phyloP scores from a whole-genome alignment of 306 rosid species.

The Lagenaria siceraria region DNA sequence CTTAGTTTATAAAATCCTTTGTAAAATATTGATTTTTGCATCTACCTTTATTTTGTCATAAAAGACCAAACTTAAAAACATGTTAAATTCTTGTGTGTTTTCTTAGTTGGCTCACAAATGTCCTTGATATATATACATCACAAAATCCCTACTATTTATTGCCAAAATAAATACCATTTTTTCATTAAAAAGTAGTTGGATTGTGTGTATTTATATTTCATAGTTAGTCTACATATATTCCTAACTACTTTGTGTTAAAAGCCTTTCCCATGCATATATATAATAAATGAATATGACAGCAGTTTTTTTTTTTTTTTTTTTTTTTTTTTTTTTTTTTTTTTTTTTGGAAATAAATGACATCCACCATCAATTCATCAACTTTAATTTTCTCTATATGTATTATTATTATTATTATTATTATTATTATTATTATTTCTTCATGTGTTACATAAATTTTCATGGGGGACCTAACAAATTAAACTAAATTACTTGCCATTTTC shows the following conservation, averaged over 20 bases:
- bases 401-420: too few relatives aligned
- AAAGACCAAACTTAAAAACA: background rate
- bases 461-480: background rate
- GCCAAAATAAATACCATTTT: background rate
- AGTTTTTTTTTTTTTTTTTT: too few relatives aligned
- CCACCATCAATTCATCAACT: background rate
- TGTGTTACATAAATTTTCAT: background rate
- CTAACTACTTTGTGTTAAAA: background rate
- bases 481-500: background rate
- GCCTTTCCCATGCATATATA: background rate
- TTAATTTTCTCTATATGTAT: background rate
- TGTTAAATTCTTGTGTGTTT: background rate
- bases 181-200: background rate
- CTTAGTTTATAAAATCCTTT: too few relatives aligned
- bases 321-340: too few relatives aligned
- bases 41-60: background rate
- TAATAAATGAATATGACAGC: background rate
- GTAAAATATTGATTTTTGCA: too few relatives aligned
- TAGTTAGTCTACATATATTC: background rate
- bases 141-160: background rate
- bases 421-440: background rate
- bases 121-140: background rate
- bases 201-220: background rate
- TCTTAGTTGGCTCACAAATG: background rate
- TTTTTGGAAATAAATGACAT: background rate